phyloP scores from a whole-genome alignment of 345 rosid genomes.

The Syzygium jambos region DNA sequence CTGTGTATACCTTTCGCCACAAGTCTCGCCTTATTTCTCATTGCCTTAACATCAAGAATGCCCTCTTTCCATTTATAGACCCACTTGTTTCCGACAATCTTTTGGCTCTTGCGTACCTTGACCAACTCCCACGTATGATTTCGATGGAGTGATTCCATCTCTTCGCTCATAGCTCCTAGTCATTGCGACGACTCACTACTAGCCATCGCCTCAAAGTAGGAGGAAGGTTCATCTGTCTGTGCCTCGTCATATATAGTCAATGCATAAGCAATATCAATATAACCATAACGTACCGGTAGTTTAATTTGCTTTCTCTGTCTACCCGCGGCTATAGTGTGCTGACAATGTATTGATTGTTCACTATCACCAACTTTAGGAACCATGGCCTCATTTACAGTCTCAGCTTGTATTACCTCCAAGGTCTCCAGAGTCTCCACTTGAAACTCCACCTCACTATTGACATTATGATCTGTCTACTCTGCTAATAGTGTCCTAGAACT shows the following conservation, averaged over 20 bases:
- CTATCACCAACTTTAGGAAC: fast-evolving
- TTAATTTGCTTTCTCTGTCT: no score
- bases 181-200: not conserved
- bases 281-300: not conserved
- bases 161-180: not conserved
- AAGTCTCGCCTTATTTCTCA: no score
- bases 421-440: not conserved
- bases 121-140: no score
- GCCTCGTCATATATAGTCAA: no score
- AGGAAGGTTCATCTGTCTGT: no score
- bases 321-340: fast-evolving
- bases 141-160: not conserved
- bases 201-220: not conserved
- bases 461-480: not conserved
- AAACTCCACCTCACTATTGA: not conserved
- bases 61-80: no score
- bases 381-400: no score
- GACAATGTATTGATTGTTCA: no score
- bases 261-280: not conserved
- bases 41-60: no score
- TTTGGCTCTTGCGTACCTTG: no score
- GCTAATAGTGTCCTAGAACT: fast-evolving
- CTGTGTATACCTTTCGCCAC: no score
- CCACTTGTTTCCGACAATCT: no score
- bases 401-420: not conserved